Evolutionary conservation across 2,329 filamentous ascomycete species (phyloP).

Genomic region (Coleophoma crateriformis): DNA sequence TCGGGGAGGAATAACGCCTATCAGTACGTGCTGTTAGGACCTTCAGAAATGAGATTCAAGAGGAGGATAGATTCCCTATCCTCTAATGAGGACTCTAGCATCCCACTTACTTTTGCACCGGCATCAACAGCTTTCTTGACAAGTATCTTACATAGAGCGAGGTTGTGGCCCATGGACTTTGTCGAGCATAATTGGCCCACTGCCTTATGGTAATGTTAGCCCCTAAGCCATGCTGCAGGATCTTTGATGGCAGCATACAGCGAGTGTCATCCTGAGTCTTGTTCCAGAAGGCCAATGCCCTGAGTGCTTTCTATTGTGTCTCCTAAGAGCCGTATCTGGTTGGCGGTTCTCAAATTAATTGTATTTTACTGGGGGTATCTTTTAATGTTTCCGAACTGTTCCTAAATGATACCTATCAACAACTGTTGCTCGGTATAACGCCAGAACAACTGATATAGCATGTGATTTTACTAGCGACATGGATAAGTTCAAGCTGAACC

Average conservation of each 20-base stretch:
- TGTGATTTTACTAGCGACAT: no score
- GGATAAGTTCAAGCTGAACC: no score
- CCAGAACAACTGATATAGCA: no score
- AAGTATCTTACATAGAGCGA: constrained; percentile 69
- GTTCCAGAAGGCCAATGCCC: not conserved
- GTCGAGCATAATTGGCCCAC: constrained; percentile 89
- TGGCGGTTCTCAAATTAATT: not conserved
- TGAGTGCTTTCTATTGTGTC: no score
- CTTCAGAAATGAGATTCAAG: no score
- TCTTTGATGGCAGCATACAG: constrained; percentile 14
- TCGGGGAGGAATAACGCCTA: constrained; percentile 86
- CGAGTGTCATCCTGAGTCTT: constrained; percentile 20
- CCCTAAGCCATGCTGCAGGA: not conserved
- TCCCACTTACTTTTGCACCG: constrained; percentile 64
- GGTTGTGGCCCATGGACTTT: constrained; percentile 69
- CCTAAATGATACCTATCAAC: no score
- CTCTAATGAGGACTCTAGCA: not conserved
- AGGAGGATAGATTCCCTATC: not conserved
- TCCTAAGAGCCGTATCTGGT: not conserved
- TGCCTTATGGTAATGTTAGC: constrained; percentile 47
- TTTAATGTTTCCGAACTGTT: not conserved
- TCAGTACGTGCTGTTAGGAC: no score
- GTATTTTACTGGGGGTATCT: not conserved
- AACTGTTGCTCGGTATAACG: no score
- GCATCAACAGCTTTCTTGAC: constrained; percentile 67